Conservation (phyloP, 768 basidiomycete genomes). For the Mycena albidolilacea region DNA sequence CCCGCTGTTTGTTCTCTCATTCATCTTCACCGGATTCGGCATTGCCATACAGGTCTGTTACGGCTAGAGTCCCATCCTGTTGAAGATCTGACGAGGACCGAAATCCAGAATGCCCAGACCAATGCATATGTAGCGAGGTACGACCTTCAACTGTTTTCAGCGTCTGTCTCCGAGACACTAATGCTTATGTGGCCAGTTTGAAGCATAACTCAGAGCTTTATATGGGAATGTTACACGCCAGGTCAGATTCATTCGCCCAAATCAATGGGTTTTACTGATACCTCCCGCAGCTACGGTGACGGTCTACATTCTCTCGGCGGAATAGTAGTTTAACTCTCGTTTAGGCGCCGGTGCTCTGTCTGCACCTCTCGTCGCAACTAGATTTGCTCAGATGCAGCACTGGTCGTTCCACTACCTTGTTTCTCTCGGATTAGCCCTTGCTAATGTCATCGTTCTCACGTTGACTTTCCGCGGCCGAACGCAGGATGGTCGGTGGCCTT, state of each 20-base stretch:
- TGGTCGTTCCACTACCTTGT: constrained; percentile 79
- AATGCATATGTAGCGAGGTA: constrained; percentile 54
- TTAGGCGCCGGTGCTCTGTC: constrained; percentile 63
- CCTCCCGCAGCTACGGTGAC: constrained; percentile 57
- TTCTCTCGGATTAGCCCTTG: constrained; percentile 66
- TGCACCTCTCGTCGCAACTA: constrained; percentile 76
- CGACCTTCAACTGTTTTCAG: too few relatives aligned
- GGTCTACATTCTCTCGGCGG: neutral
- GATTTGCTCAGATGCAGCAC: constrained; percentile 64
- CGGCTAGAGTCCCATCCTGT: neutral
- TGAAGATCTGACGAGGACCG: neutral
- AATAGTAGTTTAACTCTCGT: neutral
- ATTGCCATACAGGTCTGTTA: constrained; percentile 58
- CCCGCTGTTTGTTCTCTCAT: constrained; percentile 62
- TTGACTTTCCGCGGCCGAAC: constrained; percentile 47
- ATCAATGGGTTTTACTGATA: neutral
- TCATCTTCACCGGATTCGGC: constrained; percentile 65
- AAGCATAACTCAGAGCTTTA: constrained; percentile 60
- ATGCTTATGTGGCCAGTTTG: constrained; percentile 66
- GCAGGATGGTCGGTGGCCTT: constrained; percentile 46
- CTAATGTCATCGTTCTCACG: constrained; percentile 49
- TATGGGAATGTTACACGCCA: constrained; percentile 67
- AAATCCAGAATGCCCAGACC: constrained; percentile 63
- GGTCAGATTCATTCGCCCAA: neutral
- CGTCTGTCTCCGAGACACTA: constrained; percentile 44